phyloP scores from a whole-genome alignment of 345 rosid species.

The Arabis hirsuta region DNA sequence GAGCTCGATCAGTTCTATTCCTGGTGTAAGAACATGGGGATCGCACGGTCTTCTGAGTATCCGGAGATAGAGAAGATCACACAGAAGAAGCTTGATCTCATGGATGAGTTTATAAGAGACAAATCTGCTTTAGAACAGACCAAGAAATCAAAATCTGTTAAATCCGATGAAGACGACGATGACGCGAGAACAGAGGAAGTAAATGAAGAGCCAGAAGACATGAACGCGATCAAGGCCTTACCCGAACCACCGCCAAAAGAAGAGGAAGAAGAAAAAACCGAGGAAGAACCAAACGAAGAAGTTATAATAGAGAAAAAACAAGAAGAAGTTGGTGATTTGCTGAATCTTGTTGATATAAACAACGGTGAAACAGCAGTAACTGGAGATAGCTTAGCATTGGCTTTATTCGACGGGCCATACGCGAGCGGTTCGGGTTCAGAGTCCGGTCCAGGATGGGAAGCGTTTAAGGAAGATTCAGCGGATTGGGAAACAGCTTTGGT shows the following conservation, averaged over 20 bases:
- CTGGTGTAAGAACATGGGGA: conserved; percentile 75
- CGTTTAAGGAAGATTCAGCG: conserved; percentile 58
- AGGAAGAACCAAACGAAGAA: conserved; percentile 37
- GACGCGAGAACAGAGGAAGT: conserved; percentile 36
- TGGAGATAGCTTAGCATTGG: conserved; percentile 58
- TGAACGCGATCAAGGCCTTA: conserved; percentile 59
- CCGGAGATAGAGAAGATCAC: conserved; percentile 82
- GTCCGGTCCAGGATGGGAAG: conserved; percentile 59
- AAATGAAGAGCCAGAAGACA: conserved; percentile 49
- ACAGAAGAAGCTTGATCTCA: conserved; percentile 73
- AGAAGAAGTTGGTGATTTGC: conserved; percentile 54
- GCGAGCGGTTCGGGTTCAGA: conserved; percentile 30
- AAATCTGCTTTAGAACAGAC: conserved; percentile 54
- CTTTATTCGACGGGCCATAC: conserved; percentile 62
- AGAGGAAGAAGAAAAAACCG: conserved; percentile 32
- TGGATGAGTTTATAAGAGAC: conserved; percentile 84
- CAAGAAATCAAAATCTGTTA: conserved; percentile 16
- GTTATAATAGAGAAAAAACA: conserved; percentile 32
- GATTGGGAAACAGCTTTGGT: conserved; percentile 86
- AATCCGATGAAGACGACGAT: conserved; percentile 40
- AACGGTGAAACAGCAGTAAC: conserved; percentile 44
- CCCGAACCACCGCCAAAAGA: conserved; percentile 58
- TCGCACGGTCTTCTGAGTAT: conserved; percentile 74
- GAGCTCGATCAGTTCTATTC: conserved; percentile 66
- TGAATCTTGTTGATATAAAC: conserved; percentile 57